A percentile compares a stretch with the other conserved stretches of the same genome.
phyloP scores from a whole-genome alignment of 2,329 filamentous ascomycete species.

The Pezizomycotina sp. region DNA sequence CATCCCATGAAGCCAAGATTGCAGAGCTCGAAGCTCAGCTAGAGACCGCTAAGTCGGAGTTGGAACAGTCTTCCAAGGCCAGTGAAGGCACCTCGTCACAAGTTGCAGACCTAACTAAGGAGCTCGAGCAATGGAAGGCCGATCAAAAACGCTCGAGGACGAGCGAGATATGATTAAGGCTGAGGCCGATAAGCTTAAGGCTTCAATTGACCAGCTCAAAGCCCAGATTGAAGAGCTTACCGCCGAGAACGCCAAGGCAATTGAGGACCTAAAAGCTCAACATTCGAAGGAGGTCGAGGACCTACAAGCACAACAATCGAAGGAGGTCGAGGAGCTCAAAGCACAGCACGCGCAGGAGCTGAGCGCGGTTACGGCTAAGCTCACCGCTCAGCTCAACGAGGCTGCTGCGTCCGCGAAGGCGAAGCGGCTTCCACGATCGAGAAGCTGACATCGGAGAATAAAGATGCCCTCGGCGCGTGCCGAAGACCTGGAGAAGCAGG shows the following conservation, averaged over 20 bases:
- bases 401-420: no score
- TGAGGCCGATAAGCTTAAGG: neutral
- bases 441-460: no score
- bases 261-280: constrained; percentile 9
- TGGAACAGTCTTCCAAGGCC: constrained; percentile 10
- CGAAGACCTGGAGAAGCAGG: no score
- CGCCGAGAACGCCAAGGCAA: constrained; percentile 3
- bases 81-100: constrained; percentile 13
- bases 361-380: no score
- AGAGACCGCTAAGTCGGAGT: constrained; percentile 7
- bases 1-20: constrained; percentile 10
- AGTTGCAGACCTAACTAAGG: constrained; percentile 11
- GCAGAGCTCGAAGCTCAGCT: constrained; percentile 15
- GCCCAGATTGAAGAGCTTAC: constrained; percentile 8
- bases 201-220: constrained; percentile 5
- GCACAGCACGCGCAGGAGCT: no score
- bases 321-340: no score
- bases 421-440: no score
- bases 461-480: no score
- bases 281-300: no score
- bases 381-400: no score
- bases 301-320: no score
- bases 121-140: constrained; percentile 6
- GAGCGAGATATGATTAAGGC: neutral
- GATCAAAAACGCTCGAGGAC: constrained; percentile 8